phyloP scores from a whole-genome alignment of 768 basidiomycete species.

The Macrocybe gigantea region DNA sequence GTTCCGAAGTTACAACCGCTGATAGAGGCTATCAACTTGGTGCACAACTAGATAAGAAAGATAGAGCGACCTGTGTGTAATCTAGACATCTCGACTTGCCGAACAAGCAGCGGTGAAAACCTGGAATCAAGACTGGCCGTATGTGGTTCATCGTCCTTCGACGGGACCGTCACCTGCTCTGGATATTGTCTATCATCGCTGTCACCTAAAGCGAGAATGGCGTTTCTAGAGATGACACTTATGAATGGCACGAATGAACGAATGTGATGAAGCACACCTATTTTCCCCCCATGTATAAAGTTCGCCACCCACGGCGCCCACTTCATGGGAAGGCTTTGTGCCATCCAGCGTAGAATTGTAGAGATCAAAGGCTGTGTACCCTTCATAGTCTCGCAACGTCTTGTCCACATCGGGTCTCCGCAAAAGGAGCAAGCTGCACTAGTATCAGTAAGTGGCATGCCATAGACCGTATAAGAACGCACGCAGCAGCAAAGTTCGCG shows the following conservation, averaged over 20 bases:
- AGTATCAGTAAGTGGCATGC: not conserved
- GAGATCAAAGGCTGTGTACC: conserved; percentile 87
- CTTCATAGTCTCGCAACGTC: conserved; percentile 75
- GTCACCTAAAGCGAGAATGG: conserved; percentile 80
- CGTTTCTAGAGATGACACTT: conserved; percentile 50
- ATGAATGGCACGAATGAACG: not conserved
- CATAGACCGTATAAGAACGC: conserved; percentile 18
- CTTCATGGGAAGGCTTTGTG: conserved; percentile 46
- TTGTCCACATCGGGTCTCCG: conserved; percentile 69
- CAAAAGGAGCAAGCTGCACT: conserved; percentile 61
- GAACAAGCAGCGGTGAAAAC: conserved; percentile 60
- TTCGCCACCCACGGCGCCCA: conserved; percentile 26
- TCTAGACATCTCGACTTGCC: conserved; percentile 75
- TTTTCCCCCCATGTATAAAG: conserved; percentile 89
- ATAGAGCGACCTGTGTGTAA: conserved; percentile 69
- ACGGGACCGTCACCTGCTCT: conserved; percentile 60
- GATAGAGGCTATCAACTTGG: not conserved
- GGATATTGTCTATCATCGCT: conserved; percentile 73
- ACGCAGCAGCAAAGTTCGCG: conserved; percentile 72
- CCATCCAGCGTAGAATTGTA: conserved; percentile 86
- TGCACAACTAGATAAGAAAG: not conserved
- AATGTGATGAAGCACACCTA: conserved; percentile 31
- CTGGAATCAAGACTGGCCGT: conserved; percentile 31
- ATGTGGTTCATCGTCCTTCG: conserved; percentile 24
- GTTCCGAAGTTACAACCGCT: conserved; percentile 69